phyloP scores from a whole-genome alignment of 2,329 filamentous ascomycete genomes.

The Drechslera avenae region DNA sequence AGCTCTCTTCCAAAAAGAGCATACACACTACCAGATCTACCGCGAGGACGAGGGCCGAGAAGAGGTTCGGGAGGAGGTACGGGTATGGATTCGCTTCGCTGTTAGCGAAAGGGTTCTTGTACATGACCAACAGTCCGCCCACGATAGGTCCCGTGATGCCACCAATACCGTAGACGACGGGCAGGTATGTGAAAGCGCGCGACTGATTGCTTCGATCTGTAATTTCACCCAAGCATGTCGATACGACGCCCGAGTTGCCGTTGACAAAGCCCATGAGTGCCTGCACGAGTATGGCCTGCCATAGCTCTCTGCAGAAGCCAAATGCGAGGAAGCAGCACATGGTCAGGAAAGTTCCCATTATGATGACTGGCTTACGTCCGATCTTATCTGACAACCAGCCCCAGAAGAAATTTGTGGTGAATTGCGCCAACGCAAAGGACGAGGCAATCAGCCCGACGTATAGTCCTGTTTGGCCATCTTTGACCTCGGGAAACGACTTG shows the following conservation, averaged over 20 bases:
- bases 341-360: constrained; percentile 82
- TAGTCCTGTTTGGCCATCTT: constrained; percentile 72
- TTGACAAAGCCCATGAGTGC: constrained; percentile 91
- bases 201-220: constrained; percentile 96
- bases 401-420: constrained; percentile 91
- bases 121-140: constrained; percentile 81
- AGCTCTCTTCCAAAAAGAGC: constrained; percentile 86
- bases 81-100: constrained; percentile 68
- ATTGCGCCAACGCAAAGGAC: constrained; percentile 88
- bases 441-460: constrained; percentile 92
- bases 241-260: constrained; percentile 92
- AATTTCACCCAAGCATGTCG: constrained; percentile 90
- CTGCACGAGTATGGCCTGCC: constrained; percentile 85
- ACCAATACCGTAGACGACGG: constrained; percentile 93
- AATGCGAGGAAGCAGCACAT: constrained; percentile 82
- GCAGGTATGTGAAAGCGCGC: constrained; percentile 88
- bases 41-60: constrained; percentile 73
- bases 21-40: constrained; percentile 74
- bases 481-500: constrained; percentile 79
- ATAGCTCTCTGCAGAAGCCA: constrained; percentile 81
- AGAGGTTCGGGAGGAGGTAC: constrained; percentile 82
- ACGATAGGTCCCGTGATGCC: constrained; percentile 90
- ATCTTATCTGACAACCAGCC: constrained; percentile 80
- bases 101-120: constrained; percentile 60
- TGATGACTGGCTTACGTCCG: constrained; percentile 80